These are phyloP conservation scores for Zoysia japonica DNA, from an alignment of 176 grass and related monocot genomes.

Conservation along the genomic window DNA sequence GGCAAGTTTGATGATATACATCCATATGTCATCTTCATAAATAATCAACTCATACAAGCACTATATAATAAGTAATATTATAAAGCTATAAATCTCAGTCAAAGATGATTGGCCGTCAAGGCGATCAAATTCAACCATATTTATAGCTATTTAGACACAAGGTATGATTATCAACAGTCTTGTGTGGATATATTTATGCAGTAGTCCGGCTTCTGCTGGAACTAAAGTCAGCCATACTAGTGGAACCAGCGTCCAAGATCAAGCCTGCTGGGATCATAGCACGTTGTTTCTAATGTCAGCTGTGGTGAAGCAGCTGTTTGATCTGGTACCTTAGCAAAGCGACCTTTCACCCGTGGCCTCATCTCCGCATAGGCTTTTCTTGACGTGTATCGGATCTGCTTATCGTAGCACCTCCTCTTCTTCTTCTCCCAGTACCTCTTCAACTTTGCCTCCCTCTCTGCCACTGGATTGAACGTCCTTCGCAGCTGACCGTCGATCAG, in stretches of 20 bases:
- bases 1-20: too few relatives aligned
- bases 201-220: not conserved
- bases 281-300: not conserved
- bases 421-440: conserved; percentile 80
- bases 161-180: not conserved
- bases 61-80: too few relatives aligned
- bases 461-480: not conserved
- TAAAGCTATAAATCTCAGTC: not conserved
- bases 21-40: too few relatives aligned
- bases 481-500: conserved; percentile 12
- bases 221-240: not conserved
- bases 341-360: conserved; percentile 66
- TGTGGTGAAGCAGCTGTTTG: conserved; percentile 4
- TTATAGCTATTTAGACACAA: not conserved
- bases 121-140: not conserved
- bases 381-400: conserved; percentile 61
- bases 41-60: too few relatives aligned
- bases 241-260: conserved; percentile 39
- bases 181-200: not conserved
- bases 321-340: conserved; percentile 60
- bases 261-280: conserved; percentile 50
- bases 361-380: conserved; percentile 66
- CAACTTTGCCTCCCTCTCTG: conserved; percentile 51
- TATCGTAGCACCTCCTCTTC: conserved; percentile 61
- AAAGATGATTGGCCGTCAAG: too few relatives aligned